Evolutionary conservation across 1,284 basidiomycete genomes (phyloP).

Genomic region (Pseudozyma hubeiensis): DNA sequence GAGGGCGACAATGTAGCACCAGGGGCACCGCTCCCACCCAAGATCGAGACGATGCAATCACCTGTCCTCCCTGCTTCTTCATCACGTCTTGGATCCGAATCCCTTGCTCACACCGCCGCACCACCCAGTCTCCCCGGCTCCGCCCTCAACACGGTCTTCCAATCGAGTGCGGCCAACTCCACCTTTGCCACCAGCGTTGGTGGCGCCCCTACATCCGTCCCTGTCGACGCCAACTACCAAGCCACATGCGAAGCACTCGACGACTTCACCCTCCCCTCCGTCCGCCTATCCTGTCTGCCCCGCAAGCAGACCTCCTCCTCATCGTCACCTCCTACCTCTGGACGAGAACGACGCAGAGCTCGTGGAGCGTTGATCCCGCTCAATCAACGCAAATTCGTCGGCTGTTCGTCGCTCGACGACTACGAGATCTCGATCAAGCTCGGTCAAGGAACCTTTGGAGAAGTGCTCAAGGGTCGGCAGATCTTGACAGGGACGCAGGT

Average conservation of each 20-base stretch:
- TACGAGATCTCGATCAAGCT: conserved; percentile 65
- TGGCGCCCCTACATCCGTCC: neutral
- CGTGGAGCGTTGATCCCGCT: conserved; percentile 47
- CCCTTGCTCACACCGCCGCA: neutral
- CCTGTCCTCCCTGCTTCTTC: conserved; percentile 18
- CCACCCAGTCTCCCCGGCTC: conserved; percentile 18
- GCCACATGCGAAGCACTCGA: conserved; percentile 34
- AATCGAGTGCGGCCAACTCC: neutral
- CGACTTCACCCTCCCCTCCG: conserved; percentile 20
- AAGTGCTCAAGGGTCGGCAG: conserved; percentile 68
- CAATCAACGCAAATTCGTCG: conserved; percentile 56
- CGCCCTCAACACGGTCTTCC: conserved; percentile 2
- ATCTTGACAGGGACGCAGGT: conserved; percentile 75
- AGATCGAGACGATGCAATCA: conserved; percentile 32
- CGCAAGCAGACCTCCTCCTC: conserved; percentile 18
- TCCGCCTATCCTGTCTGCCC: conserved; percentile 38
- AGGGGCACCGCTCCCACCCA: conserved; percentile 30
- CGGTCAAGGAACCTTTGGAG: conserved; percentile 66
- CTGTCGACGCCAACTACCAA: conserved; percentile 18
- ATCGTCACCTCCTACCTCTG: neutral
- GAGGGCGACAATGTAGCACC: conserved; percentile 23
- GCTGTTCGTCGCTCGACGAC: conserved; percentile 60
- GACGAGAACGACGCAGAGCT: conserved; percentile 36
- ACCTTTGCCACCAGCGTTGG: neutral
- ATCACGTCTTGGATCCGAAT: conserved; percentile 17